Base-by-base conservation (phyloP, 371 early-diverging fungal genomes). In the Mortierella sp. region DNA sequence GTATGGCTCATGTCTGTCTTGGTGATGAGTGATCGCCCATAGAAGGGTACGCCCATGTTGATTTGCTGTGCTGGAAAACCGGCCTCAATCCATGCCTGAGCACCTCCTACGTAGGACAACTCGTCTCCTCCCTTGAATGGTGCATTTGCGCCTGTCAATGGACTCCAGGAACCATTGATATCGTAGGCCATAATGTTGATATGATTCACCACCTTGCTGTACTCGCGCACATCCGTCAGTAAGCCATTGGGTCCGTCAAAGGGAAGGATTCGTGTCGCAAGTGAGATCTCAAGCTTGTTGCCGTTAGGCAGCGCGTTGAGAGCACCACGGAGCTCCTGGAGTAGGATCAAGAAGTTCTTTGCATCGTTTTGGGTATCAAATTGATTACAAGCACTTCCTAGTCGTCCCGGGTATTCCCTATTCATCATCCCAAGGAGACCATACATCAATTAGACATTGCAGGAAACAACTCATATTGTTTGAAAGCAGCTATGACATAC, bases 371-470 rank as follows among this genome's bases (percentile, higher is more conserved):
- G 50, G 13, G 67, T 67, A 46, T 81, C 80, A 45, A 83, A 62
- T 27, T 80, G 74, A 67, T 93, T 94, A 70, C 92, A 91, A 9
- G 84, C 86, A 25, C 88, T 83, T 5, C 88, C 93, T 52, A 85
- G 79, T 16, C 86, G 80, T 14, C 87, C 92, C n/a, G 94, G 93
- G 60, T 89, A 94, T 67, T 94, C 94, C 94, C 92, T 94, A n/a
- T n/a, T n/a, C n/a, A n/a, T n/a, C n/a, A n/a, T n/a, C n/a, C n/a
- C n/a, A 47, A 22, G 6, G 39, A 34, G 37, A 50, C 24, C 44
- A 47, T n/a, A 41, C 2, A 40, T 22, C 21, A 54, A 16, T 5
- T 7, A n/a, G n/a, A n/a, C n/a, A n/a, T n/a, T n/a, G n/a, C n/a
- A n/a, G n/a, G n/a, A n/a, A n/a, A n/a, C n/a, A n/a, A n/a, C n/a